Conservation (phyloP, 176 grass and related monocot genomes). For the Avena insularis region DNA sequence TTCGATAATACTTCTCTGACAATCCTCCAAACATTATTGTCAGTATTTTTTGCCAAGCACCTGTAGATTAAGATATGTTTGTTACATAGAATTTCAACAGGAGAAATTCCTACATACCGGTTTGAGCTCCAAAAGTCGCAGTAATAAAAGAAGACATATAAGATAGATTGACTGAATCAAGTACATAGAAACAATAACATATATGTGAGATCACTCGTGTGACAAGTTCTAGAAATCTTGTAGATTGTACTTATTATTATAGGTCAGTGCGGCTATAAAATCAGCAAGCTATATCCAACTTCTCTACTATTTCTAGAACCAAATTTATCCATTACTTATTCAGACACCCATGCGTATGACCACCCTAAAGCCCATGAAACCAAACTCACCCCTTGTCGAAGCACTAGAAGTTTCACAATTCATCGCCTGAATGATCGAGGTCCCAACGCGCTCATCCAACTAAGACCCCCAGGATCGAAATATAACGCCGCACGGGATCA, state of each 20-base stretch:
- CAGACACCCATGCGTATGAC: background rate
- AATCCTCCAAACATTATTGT: conserved; percentile 82
- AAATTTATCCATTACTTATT: background rate
- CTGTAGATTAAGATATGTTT: conserved; percentile 45
- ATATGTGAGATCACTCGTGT: background rate
- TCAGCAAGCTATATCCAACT: background rate
- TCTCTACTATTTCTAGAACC: background rate
- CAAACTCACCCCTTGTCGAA: background rate
- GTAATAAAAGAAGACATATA: background rate
- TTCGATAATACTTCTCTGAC: conserved; percentile 72
- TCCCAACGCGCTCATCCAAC: no score
- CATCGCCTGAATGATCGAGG: background rate
- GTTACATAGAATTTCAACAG: background rate
- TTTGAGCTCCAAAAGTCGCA: background rate
- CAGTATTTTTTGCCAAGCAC: conserved; percentile 84
- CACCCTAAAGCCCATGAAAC: background rate
- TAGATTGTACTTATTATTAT: background rate
- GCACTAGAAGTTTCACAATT: background rate
- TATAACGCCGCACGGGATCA: no score
- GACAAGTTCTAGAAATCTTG: background rate
- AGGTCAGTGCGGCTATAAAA: background rate
- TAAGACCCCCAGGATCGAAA: no score
- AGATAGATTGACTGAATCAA: background rate
- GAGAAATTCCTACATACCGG: background rate
- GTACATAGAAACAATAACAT: background rate